Conservation (phyloP, 2,329 filamentous ascomycete genomes). For the Apiospora kogelbergensis region DNA sequence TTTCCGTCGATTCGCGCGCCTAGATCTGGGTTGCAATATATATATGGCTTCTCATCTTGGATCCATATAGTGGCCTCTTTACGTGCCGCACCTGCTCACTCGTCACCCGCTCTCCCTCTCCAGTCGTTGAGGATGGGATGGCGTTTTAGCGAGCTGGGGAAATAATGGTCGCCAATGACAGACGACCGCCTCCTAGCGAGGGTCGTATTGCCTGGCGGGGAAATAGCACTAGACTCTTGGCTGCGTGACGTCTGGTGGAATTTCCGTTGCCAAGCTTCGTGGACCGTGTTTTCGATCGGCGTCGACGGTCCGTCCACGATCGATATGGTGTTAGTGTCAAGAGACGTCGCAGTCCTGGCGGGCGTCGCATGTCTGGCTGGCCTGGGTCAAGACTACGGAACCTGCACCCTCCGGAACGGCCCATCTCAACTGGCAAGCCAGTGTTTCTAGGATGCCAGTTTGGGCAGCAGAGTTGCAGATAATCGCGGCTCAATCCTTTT, state of each 20-base stretch:
- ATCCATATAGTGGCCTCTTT: not conserved
- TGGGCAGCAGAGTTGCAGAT: too few relatives aligned
- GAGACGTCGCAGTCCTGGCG: not conserved
- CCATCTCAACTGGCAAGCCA: not conserved
- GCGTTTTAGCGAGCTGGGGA: not conserved
- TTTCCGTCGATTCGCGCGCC: not conserved
- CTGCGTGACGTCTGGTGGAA: not conserved
- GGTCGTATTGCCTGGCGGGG: not conserved
- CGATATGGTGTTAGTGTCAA: not conserved
- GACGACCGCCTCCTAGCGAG: too few relatives aligned
- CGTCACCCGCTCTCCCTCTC: not conserved
- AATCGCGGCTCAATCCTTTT: too few relatives aligned
- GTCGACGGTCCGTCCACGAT: not conserved
- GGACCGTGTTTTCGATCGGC: not conserved
- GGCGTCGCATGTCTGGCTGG: too few relatives aligned
- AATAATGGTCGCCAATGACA: not conserved
- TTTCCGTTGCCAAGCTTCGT: not conserved
- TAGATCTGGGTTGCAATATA: not conserved
- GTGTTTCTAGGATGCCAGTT: not conserved
- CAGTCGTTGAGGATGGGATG: not conserved
- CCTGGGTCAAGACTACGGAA: not conserved
- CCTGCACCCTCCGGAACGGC: not conserved
- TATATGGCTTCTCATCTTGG: not conserved
- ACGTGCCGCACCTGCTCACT: too few relatives aligned
- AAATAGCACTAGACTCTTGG: not conserved